Evolutionary conservation across 257 asterid genomes (phyloP).

Genomic region (Solanum medicagineum): DNA sequence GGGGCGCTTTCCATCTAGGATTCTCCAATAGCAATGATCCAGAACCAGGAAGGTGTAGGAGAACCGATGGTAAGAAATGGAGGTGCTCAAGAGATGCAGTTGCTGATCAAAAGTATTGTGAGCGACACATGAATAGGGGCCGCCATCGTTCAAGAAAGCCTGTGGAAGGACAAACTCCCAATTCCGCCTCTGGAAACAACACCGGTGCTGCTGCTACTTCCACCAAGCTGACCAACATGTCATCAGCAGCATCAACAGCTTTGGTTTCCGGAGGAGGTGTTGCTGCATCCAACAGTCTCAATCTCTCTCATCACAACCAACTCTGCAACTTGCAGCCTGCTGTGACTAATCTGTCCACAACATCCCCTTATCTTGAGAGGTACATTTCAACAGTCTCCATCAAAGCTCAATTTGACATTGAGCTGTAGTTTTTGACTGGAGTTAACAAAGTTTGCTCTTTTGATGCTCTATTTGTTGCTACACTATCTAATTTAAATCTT

Average conservation of each 20-base stretch:
- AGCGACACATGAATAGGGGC: constrained; percentile 96
- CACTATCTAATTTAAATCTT: neutral
- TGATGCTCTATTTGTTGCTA: neutral
- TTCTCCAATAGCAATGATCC: constrained; percentile 61
- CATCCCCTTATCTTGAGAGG: constrained; percentile 35
- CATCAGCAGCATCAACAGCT: constrained; percentile 23
- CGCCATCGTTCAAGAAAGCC: constrained; percentile 99
- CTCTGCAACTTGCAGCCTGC: constrained; percentile 21
- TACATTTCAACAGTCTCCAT: neutral
- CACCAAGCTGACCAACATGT: constrained; percentile 14
- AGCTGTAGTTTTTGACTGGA: neutral
- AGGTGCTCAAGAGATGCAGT: constrained; percentile 97
- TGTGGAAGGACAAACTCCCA: constrained; percentile 88
- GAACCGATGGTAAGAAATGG: constrained; percentile 99
- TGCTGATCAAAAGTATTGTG: constrained; percentile 85
- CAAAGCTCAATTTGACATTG: neutral
- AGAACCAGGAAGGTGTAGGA: constrained; percentile 95
- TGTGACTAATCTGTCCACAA: constrained; percentile 9
- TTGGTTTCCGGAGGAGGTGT: constrained; percentile 19
- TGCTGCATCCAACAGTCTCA: constrained; percentile 14
- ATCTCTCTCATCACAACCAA: constrained; percentile 29
- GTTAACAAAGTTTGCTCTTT: neutral
- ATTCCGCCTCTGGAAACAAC: constrained; percentile 27
- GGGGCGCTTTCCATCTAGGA: constrained; percentile 85
- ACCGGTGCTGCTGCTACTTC: neutral